phyloP scores from a whole-genome alignment of 1,284 basidiomycete genomes.

The Trichosporon ovoides region DNA sequence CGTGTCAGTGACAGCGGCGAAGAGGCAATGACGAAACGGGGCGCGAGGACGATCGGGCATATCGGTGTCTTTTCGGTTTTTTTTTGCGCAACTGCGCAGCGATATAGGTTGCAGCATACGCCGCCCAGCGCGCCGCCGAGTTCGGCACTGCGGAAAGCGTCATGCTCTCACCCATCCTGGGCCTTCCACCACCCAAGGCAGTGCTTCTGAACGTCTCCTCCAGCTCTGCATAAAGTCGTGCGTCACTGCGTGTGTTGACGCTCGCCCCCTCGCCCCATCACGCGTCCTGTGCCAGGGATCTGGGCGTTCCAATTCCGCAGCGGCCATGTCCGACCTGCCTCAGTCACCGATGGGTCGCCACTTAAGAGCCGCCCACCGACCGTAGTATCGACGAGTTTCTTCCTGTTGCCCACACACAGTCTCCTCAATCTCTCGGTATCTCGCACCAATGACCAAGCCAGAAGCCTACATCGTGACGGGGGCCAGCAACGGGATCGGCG shows the following conservation, averaged over 20 bases:
- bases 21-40: background rate
- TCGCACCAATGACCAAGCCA: constrained; percentile 7
- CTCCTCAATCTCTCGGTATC: background rate
- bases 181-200: background rate
- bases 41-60: background rate
- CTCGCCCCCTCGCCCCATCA: background rate
- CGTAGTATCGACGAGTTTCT: background rate
- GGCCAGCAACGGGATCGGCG: constrained; percentile 47
- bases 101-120: background rate
- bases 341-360: background rate
- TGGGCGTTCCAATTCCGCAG: background rate
- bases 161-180: background rate
- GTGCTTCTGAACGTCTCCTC: background rate
- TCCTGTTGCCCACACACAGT: background rate
- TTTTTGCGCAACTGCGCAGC: background rate
- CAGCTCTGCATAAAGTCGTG: background rate
- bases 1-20: background rate
- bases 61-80: constrained; percentile 1
- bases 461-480: constrained; percentile 39
- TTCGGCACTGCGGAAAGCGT: constrained; percentile 1
- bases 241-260: background rate
- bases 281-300: background rate
- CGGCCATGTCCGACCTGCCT: constrained; percentile 1
- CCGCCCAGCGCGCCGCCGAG: too few species aligned
- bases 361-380: background rate